A percentile compares a stretch with the other conserved stretches of the same genome.
These are phyloP conservation scores for Afroboletus lepidellus DNA, from an alignment of 1,284 basidiomycete species.

Conservation along the genomic window DNA sequence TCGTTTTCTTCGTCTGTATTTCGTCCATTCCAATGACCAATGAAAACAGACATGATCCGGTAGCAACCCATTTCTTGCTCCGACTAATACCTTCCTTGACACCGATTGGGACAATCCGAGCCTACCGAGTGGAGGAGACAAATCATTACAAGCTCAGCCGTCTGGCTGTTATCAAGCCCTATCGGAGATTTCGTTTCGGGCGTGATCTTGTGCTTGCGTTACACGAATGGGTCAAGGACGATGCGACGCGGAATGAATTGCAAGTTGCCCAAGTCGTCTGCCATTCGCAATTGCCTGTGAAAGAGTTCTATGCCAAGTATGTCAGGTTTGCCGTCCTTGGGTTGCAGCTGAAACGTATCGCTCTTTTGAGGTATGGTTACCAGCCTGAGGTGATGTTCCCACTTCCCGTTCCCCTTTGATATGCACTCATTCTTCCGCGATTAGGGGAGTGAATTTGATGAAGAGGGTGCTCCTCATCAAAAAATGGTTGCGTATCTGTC, in stretches of 20 bases:
- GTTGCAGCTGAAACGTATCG: conserved; percentile 6
- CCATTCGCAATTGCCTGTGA: conserved; percentile 71
- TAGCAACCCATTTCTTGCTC: conserved; percentile 67
- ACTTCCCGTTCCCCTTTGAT: conserved; percentile 10
- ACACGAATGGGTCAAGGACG: conserved; percentile 53
- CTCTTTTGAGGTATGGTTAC: conserved; percentile 63
- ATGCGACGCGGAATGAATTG: conserved; percentile 37
- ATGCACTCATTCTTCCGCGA: conserved; percentile 17
- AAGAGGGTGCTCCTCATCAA: conserved; percentile 79
- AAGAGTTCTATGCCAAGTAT: conserved; percentile 73
- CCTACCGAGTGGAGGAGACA: conserved; percentile 27
- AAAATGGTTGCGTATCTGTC: conserved; percentile 63
- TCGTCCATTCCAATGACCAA: conserved; percentile 2
- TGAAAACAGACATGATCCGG: conserved; percentile 52
- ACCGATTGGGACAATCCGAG: conserved; percentile 65
- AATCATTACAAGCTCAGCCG: conserved; percentile 67
- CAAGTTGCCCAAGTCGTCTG: conserved; percentile 43
- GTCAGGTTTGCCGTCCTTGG: conserved; percentile 27
- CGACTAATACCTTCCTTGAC: conserved; percentile 55
- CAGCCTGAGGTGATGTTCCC: conserved; percentile 46
- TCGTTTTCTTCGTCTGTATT: conserved; percentile 16
- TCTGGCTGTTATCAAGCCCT: conserved; percentile 64
- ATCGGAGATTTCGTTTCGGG: conserved; percentile 63
- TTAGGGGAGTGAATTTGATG: conserved; percentile 74
- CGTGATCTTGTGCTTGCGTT: conserved; percentile 57